Evolutionary conservation across 768 basidiomycete genomes (phyloP).

Genomic region (Tulasnella sp.): DNA sequence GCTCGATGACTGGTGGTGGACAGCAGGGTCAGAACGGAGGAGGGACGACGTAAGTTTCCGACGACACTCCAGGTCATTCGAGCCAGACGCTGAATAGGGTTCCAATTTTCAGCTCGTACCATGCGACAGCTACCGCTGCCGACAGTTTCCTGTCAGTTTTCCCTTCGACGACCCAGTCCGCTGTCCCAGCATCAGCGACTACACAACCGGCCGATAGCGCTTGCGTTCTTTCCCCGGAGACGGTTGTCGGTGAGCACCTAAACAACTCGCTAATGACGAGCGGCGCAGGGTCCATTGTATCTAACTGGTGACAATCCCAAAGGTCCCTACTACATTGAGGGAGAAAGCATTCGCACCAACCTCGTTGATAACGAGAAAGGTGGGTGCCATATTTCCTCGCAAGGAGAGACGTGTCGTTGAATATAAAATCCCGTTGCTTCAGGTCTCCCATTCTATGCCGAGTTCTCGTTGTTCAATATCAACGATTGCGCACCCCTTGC

Average conservation of each 20-base stretch:
- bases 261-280: neutral
- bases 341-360: neutral
- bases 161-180: neutral
- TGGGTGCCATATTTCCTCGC: neutral
- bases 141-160: neutral
- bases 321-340: conserved; percentile 1
- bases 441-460: neutral
- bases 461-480: neutral
- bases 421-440: neutral
- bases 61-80: neutral
- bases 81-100: neutral
- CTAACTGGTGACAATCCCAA: neutral
- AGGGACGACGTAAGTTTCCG: neutral
- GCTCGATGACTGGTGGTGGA: too few relatives aligned
- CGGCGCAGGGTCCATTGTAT: neutral
- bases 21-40: neutral
- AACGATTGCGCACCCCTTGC: neutral
- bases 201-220: neutral
- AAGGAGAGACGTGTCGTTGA: neutral
- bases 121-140: neutral
- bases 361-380: neutral
- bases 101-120: neutral
- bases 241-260: neutral
- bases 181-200: neutral
- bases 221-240: conserved; percentile 4